Conservation (phyloP, 2,329 filamentous ascomycete species). For the Calonectria ilicicola region DNA sequence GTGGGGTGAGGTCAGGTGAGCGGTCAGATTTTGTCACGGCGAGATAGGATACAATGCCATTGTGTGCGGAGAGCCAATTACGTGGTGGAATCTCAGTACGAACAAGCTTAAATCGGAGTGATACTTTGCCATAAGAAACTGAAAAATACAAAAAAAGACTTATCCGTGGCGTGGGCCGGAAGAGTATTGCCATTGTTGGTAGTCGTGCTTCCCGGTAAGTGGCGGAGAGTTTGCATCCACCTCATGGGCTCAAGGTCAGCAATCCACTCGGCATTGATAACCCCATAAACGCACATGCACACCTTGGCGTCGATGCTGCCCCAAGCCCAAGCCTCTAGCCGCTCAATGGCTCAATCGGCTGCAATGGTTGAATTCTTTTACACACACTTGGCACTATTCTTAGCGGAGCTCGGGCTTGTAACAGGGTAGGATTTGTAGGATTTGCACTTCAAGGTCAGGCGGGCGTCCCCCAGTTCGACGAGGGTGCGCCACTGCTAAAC, state of each 20-base stretch:
- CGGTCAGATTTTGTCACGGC: background rate
- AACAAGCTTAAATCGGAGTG: background rate
- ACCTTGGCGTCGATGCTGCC: background rate
- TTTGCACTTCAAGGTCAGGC: background rate
- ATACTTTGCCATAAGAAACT: background rate
- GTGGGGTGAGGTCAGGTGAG: constrained; percentile 10
- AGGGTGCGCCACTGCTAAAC: background rate
- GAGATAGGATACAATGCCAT: too few relatives aligned
- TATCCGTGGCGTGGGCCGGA: background rate
- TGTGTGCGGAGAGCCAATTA: background rate
- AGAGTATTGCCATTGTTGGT: background rate
- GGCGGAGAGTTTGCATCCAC: background rate
- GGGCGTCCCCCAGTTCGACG: background rate
- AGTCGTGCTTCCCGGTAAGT: background rate
- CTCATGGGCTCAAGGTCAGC: background rate
- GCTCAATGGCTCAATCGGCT: background rate
- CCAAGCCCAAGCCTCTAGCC: background rate
- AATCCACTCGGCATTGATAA: background rate
- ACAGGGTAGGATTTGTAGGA: background rate
- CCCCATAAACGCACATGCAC: background rate
- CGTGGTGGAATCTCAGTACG: background rate
- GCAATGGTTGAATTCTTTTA: background rate
- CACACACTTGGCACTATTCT: background rate
- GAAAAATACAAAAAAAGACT: background rate
- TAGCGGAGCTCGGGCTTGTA: background rate